Evolutionary conservation across 371 early-diverging fungal genomes (phyloP), one percentile per base, ranked within the genome.

Genomic region (Chytridium lagenaria): DNA sequence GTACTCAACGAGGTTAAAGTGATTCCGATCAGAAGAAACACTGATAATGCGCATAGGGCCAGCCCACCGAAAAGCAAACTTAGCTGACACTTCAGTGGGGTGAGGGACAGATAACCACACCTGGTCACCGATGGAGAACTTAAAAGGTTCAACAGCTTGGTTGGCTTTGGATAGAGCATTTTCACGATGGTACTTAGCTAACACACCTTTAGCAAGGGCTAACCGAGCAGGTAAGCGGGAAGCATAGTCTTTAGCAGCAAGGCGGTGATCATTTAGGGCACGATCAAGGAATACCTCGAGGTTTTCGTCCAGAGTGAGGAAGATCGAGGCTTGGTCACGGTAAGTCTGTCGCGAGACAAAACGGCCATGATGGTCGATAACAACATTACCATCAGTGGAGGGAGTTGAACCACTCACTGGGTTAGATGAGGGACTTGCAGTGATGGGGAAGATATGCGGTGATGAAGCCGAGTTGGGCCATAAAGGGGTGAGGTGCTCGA

Each of bases 181-280:
- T 7, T 57, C 57, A 19, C 44, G 44, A 57, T 57, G 57, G 23
- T 57, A 57, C 26, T 57, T 57, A 23, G n/a, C 57, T 10, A 57
- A n/a, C 10, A 57, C 10, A 7, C 26, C 57, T 57, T 30, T n/a
- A 26, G 57, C 57, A 26, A 57, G 31, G 57, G 57, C 57, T 26
- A 57, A 57, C 10, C 57, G 57, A 10, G 57, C 7, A 26, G 69
- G 1, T 26, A 39, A 34, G 10, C 23, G 26, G 12, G 12, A 10
- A 26, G 36, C 19, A 34, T 39, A 34, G 64, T 64, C 37, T 12
- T n/a, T 57, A 57, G 57, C 57, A 57, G 7, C 10, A 57, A 57
- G 57, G 10, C 26, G 26, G 23, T n/a, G 57, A 26, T 26, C 57
- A 10, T 57, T 30, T 12, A 57, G n/a, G 7, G 5, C 10, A 12